Base-by-base conservation (phyloP, 129 eudicot species). In the Artemisia argyi region DNA sequence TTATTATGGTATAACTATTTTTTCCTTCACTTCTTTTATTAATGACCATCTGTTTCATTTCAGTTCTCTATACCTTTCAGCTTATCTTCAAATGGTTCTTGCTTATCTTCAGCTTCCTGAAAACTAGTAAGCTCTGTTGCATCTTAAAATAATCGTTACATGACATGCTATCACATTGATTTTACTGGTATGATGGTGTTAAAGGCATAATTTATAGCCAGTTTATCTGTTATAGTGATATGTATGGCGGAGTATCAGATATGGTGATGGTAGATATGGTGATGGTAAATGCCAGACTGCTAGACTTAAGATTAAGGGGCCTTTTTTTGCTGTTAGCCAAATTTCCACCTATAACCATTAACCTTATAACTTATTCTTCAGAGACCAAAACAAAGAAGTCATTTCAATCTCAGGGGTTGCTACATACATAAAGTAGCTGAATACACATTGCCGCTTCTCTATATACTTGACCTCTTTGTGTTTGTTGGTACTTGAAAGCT, bases 81-180 rank as follows among this genome's bases (percentile, higher is more conserved):
- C 83, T 52, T 18, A 82, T 66, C 93, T 86, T 78, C 82, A 90
- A 76, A 66, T 76, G 77, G 82, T 95, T 59, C 80, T 86, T 53
- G 82, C 83, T 62, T 91, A 82, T 85, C 89, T 95, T 66, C 91
- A 85, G 74, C 82, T 68, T 80, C 90, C 96, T 57, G 78, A 81
- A 65, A 84, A 80, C 85, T 65, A 73, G 99, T 95, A 86, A 80
- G 91, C 72, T 20, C 0, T 66, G 35, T 3, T 19, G 61, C 13
- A 39, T 57, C 52, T 19, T 56, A 20, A 19, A 65, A 46, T 15
- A 61, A 32, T 58, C 17, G 26, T 61, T 54, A 5, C 48, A 26
- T 63, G 24, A 60, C 7, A 12, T 57, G 39, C 47, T 14, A 15
- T 62, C 18, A 6, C 67, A 5, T 20, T 2, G 59, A 7, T 16